A percentile compares a stretch with the other conserved stretches of the same genome.
Conservation (phyloP, 2,329 filamentous ascomycete genomes). For the Camillea tinctor region DNA sequence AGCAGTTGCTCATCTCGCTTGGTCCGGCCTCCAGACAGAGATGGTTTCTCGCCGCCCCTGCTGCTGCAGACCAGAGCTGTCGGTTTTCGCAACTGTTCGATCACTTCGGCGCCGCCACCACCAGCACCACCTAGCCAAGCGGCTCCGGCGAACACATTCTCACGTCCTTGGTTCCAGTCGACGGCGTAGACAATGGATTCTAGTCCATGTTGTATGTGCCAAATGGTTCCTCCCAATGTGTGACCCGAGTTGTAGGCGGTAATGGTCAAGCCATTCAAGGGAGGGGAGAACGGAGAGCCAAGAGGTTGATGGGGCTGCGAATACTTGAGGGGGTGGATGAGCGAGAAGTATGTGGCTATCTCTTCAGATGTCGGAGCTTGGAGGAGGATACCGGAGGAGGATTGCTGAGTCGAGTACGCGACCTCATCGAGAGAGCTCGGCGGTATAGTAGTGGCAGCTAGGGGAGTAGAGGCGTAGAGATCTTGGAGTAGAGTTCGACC, state of each 20-base stretch:
- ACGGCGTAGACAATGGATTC: constrained; percentile 97
- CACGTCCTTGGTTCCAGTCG: constrained; percentile 96
- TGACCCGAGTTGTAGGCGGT: constrained; percentile 97
- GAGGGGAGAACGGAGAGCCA: constrained; percentile 82
- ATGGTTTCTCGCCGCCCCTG: constrained; percentile 69
- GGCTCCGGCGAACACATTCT: constrained; percentile 90
- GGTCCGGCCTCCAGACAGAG: constrained; percentile 69
- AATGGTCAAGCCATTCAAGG: constrained; percentile 86
- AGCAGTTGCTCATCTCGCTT: constrained; percentile 85
- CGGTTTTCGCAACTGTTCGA: constrained; percentile 88
- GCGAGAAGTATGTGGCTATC: constrained; percentile 86
- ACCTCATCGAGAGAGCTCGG: constrained; percentile 68
- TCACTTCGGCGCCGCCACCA: constrained; percentile 80
- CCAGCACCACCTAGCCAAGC: constrained; percentile 87
- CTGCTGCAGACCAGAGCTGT: constrained; percentile 93
- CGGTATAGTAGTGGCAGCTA: constrained; percentile 83
- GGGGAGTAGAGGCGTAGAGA: constrained; percentile 83
- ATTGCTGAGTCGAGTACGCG: constrained; percentile 51
- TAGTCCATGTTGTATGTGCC: constrained; percentile 95
- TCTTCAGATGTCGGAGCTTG: constrained; percentile 80
- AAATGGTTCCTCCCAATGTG: constrained; percentile 94
- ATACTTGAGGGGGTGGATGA: constrained; percentile 92
- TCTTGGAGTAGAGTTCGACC: constrained; percentile 90
- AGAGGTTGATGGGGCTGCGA: constrained; percentile 92
- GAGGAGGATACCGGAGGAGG: constrained; percentile 56